Base-by-base conservation (phyloP, 495 filamentous ascomycete species). In the Hypomontagnella monticulosa region DNA sequence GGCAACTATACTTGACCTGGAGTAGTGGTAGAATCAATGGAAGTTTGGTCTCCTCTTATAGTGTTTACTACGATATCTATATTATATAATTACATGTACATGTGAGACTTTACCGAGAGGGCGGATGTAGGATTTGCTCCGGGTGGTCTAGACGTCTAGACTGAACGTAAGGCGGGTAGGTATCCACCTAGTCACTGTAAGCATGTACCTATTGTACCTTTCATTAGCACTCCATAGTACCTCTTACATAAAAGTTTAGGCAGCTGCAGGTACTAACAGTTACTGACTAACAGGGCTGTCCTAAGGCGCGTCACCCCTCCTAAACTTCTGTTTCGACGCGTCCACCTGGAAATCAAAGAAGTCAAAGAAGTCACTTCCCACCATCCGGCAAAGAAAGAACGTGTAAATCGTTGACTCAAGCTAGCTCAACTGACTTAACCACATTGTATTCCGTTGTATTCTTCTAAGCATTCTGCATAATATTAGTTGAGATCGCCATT, bases 281-380 rank as follows among this genome's bases (percentile, higher is more conserved):
- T 51, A 52, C 14, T n/a, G n/a, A n/a, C n/a, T n/a, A n/a, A n/a
- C n/a, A n/a, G n/a, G n/a, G n/a, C 23, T 6, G n/a, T 33, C 4
- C 7, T 57, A 38, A 30, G 61, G 48, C 59, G 66, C 66, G 66
- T 64, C 27, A 49, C 46, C 65, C 66, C 57, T 63, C 56, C 54
- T 53, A 63, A 55, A 63, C 16, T 38, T 63, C 8, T 15, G 52
- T 36, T 50, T 27, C 41, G 40, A 69, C 66, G 66, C 66, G 66
- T 69, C 30, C 34, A 6, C 2, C 23, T 50, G 8, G 14, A 50
- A 50, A 37, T 36, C 18, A 50, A 47, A 32, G 34, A 50, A 36
- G 47, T 36, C 18, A 50, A 47, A 32, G 34, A 50, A 36, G 47
- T 14, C 34, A 50, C 47, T 34, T 18, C 8, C 27, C 11, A 36